Percentiles rank a stretch among this genome's conserved stretches.
phyloP scores from a whole-genome alignment of 176 grass and related monocot species.

The Saccharum officinarum region DNA sequence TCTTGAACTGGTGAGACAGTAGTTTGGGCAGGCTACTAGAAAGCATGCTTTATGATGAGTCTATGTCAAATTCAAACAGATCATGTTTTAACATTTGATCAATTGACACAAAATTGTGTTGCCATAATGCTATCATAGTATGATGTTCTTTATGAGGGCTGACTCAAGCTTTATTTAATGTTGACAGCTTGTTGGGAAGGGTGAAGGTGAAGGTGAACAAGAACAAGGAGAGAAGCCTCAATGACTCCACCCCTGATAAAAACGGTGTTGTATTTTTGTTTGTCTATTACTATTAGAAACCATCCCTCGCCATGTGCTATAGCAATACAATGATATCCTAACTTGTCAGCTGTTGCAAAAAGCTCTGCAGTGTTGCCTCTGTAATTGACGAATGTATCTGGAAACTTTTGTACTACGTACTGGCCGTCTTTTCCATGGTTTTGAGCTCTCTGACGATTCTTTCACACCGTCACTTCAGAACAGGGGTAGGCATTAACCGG shows the following conservation, averaged over 20 bases:
- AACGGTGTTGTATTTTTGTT: not conserved
- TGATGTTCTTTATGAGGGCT: conserved; percentile 4
- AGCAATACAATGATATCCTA: not conserved
- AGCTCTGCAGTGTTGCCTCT: not conserved
- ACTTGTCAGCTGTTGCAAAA: not conserved
- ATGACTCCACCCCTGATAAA: not conserved
- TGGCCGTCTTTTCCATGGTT: not conserved
- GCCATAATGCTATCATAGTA: not conserved
- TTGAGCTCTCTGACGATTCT: not conserved
- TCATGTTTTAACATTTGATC: not conserved
- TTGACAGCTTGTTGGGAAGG: conserved; percentile 68
- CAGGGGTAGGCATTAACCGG: not conserved
- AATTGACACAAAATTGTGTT: not conserved
- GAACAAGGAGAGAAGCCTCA: conserved; percentile 43
- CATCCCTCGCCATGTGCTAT: not conserved
- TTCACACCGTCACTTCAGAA: not conserved
- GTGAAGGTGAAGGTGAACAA: conserved; percentile 57
- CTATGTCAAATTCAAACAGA: not conserved
- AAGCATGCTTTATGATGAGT: not conserved
- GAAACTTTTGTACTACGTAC: not conserved
- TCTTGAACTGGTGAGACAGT: not conserved
- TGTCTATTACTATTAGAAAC: not conserved
- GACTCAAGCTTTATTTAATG: conserved; percentile 22
- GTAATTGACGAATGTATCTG: not conserved
- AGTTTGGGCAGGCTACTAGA: not conserved